Evolutionary conservation across 352 stramenopile genomes (phyloP).

Genomic region (Elongisporangium prolatum): DNA sequence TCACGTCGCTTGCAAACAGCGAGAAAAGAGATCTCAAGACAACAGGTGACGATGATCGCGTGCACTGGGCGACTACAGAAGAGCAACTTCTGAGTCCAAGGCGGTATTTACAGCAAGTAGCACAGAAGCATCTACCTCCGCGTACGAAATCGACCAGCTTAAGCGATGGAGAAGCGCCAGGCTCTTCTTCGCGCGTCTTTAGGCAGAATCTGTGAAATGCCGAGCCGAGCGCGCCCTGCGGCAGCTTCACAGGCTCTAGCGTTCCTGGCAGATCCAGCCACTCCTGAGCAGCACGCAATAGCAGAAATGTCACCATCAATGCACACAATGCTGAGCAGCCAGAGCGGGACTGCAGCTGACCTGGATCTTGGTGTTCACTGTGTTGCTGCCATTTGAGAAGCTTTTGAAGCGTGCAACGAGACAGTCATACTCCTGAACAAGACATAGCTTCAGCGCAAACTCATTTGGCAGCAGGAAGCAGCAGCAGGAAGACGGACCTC

Average conservation of each 20-base stretch:
- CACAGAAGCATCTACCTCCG: slow-evolving; percentile 29
- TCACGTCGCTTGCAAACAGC: slow-evolving; percentile 34
- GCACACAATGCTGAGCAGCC: not conserved
- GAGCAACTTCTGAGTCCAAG: not conserved
- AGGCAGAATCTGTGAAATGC: slow-evolving; percentile 58
- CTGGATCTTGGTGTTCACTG: slow-evolving; percentile 36
- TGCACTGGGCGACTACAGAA: slow-evolving; percentile 53
- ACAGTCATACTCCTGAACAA: slow-evolving; percentile 60
- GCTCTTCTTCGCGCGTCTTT: slow-evolving; percentile 19
- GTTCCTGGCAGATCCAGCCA: slow-evolving; percentile 39
- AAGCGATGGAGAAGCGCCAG: slow-evolving; percentile 9
- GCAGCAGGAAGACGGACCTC: slow-evolving; percentile 21
- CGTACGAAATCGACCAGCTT: slow-evolving; percentile 53
- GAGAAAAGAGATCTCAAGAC: slow-evolving; percentile 48
- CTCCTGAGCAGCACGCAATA: slow-evolving; percentile 17
- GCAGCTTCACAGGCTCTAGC: slow-evolving; percentile 16
- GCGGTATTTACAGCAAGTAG: not conserved
- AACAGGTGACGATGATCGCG: slow-evolving; percentile 55
- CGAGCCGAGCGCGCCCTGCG: slow-evolving; percentile 16
- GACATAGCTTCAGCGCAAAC: not conserved
- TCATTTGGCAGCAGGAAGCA: not conserved
- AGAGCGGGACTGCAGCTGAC: slow-evolving; percentile 12
- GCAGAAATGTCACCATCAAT: not conserved
- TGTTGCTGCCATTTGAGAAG: slow-evolving; percentile 3
- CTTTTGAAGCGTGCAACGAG: slow-evolving; percentile 40